These are phyloP conservation scores for Picea abies DNA, from an alignment of 83 land plant species.

Conservation along the genomic window DNA sequence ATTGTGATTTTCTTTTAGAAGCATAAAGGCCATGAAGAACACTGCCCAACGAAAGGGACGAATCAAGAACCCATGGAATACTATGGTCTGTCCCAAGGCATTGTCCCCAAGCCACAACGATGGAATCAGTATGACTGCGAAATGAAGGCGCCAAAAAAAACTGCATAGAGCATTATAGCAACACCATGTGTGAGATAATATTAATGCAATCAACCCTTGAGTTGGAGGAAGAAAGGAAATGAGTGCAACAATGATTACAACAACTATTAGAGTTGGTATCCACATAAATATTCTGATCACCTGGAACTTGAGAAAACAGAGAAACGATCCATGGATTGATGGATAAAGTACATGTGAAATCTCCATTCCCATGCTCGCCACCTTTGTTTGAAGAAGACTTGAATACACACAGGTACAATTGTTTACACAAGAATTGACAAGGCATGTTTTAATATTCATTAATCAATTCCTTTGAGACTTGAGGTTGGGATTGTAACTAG, in stretches of 20 bases:
- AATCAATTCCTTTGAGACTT: too few species aligned
- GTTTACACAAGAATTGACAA: too few species aligned
- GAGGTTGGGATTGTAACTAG: too few species aligned
- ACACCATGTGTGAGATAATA: constrained; percentile 66
- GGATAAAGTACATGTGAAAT: constrained; percentile 20
- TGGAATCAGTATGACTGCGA: constrained; percentile 85
- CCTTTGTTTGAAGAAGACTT: constrained; percentile 72
- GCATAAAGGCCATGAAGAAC: constrained; percentile 80
- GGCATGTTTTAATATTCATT: too few species aligned
- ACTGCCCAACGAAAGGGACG: constrained; percentile 70
- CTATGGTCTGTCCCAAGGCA: constrained; percentile 70
- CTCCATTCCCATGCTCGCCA: constrained; percentile 64
- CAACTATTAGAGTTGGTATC: constrained; percentile 56
- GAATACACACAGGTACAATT: constrained; percentile 33
- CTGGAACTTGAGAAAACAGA: constrained; percentile 55
- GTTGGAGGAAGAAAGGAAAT: constrained; percentile 90
- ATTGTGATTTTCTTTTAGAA: constrained; percentile 48
- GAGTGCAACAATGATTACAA: constrained; percentile 48
- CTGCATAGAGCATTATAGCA: constrained; percentile 85
- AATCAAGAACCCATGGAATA: constrained; percentile 80
- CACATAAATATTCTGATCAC: constrained; percentile 50
- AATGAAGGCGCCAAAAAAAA: constrained; percentile 83
- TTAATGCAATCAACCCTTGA: constrained; percentile 69
- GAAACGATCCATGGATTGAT: constrained; percentile 29
- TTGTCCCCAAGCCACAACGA: constrained; percentile 92